Percentiles rank a stretch among this genome's conserved stretches.
Conservation (phyloP, 208 protist genomes). For the Porcisia hertigi region DNA sequence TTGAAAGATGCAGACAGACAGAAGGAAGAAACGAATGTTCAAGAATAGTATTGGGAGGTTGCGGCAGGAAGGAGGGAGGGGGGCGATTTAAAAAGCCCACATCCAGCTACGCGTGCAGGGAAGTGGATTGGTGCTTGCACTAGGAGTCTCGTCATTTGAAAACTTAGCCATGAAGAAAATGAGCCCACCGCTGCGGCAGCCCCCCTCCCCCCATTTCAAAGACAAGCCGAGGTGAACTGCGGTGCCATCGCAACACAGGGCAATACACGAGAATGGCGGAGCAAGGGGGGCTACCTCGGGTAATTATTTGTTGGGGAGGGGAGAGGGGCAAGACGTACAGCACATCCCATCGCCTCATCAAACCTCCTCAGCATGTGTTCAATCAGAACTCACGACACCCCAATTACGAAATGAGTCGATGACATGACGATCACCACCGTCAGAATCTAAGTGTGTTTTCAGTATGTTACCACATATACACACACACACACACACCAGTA, state of each 20-base stretch:
- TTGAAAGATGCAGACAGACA: background rate
- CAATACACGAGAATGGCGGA: background rate
- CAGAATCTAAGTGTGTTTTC: background rate
- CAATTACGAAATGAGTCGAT: background rate
- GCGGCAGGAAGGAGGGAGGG: too few species aligned
- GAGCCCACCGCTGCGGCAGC: background rate
- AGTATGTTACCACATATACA: background rate
- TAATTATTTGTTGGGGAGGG: too few species aligned
- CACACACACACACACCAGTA: background rate
- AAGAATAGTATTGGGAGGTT: too few species aligned
- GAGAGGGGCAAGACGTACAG: background rate
- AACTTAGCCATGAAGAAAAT: background rate
- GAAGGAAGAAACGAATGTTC: background rate
- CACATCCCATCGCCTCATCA: background rate
- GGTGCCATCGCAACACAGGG: background rate
- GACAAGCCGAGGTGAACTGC: background rate
- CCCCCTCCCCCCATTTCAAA: background rate
- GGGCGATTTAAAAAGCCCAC: background rate
- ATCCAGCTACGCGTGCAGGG: background rate
- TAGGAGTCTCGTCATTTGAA: background rate
- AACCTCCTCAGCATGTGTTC: background rate
- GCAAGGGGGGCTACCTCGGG: background rate
- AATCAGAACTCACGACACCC: background rate
- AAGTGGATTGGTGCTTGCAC: background rate
- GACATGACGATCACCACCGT: background rate